A percentile compares a stretch with the other conserved stretches of the same genome.
Conservation (phyloP, 2,329 filamentous ascomycete species). For the Arthrocladium fulminans region DNA sequence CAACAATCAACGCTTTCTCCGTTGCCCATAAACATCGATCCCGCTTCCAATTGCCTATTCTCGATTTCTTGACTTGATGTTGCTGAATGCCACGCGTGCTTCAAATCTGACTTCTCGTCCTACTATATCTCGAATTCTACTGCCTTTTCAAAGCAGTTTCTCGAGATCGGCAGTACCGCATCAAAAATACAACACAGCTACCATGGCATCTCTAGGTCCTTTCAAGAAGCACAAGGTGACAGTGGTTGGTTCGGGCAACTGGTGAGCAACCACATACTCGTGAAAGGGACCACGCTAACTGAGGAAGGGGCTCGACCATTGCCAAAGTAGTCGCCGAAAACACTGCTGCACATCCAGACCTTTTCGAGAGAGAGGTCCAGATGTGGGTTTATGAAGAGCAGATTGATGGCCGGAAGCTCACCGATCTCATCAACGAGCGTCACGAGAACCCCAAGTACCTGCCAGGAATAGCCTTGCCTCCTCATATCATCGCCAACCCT, state of each 20-base stretch:
- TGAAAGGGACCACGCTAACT: conserved; percentile 2
- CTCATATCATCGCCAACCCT: conserved; percentile 75
- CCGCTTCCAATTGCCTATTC: background rate
- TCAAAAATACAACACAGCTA: background rate
- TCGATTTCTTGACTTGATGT: conserved; percentile 1
- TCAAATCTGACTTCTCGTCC: background rate
- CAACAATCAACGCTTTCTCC: conserved; percentile 19
- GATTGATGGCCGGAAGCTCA: conserved; percentile 74
- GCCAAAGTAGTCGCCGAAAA: conserved; percentile 96
- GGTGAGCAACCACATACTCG: conserved; percentile 45
- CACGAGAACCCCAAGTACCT: conserved; percentile 99
- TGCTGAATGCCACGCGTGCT: background rate
- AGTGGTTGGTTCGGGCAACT: conserved; percentile 92
- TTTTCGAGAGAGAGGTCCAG: conserved; percentile 84
- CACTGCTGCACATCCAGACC: conserved; percentile 61
- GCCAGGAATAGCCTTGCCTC: conserved; percentile 71
- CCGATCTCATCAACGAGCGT: conserved; percentile 75
- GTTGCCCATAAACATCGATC: conserved; percentile 1
- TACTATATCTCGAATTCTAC: background rate
- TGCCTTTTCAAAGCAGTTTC: background rate
- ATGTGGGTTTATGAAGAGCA: conserved; percentile 99
- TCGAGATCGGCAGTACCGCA: background rate
- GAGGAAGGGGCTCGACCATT: conserved; percentile 79
- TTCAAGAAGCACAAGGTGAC: conserved; percentile 76
- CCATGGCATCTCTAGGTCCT: conserved; percentile 3